Evolutionary conservation across 1,139 yeast species (phyloP).

Genomic region (Geotrichum siamense): DNA sequence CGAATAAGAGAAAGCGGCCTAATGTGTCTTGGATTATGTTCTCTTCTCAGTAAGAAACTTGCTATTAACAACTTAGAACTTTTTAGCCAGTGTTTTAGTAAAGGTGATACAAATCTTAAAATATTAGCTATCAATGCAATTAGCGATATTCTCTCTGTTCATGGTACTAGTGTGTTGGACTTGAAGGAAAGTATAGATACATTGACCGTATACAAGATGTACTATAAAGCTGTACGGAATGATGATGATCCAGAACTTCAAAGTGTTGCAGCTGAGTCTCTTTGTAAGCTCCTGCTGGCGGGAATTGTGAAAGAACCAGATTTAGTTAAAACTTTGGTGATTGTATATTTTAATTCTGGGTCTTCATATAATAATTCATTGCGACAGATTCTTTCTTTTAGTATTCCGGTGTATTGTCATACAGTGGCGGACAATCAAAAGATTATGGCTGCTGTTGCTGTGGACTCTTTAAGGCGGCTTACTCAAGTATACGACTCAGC

Average conservation of each 20-base stretch:
- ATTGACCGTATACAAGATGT: constrained; percentile 54
- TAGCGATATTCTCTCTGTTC: constrained; percentile 70
- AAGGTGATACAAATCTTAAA: constrained; percentile 55
- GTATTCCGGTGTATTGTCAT: constrained; percentile 84
- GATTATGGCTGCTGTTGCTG: constrained; percentile 54
- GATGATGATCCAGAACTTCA: constrained; percentile 54
- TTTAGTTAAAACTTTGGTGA: constrained; percentile 60
- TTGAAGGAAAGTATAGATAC: constrained; percentile 59
- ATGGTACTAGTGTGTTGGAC: constrained; percentile 63
- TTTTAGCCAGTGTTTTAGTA: constrained; percentile 57
- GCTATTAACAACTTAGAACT: constrained; percentile 50
- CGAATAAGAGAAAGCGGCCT: constrained; percentile 62
- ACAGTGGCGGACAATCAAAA: constrained; percentile 71
- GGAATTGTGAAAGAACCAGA: constrained; percentile 67
- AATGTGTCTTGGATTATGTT: constrained; percentile 70
- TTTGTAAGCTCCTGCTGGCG: constrained; percentile 74
- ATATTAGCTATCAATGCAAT: constrained; percentile 60
- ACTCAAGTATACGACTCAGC: constrained; percentile 40
- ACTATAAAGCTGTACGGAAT: constrained; percentile 52
- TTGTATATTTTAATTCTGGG: constrained; percentile 67
- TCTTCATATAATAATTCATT: constrained; percentile 58
- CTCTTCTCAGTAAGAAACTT: constrained; percentile 56
- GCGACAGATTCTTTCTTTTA: constrained; percentile 76
- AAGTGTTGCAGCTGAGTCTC: constrained; percentile 77
- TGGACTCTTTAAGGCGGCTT: constrained; percentile 59